These are phyloP conservation scores for Zanthoxylum bungeanum DNA, from an alignment of 345 rosid species.

Conservation along the genomic window DNA sequence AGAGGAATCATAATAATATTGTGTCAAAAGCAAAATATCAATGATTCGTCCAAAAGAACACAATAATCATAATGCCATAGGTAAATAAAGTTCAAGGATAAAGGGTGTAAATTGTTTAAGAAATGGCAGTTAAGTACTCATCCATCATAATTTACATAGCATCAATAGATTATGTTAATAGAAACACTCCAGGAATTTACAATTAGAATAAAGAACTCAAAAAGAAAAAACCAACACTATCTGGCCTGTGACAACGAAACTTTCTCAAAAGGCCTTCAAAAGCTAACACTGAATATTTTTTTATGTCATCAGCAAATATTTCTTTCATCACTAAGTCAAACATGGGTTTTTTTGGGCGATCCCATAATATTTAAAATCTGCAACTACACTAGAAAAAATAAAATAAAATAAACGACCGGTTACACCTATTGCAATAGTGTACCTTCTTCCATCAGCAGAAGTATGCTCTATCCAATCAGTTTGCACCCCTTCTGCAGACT, in stretches of 20 bases:
- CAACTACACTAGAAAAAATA: conserved; percentile 10
- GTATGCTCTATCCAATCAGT: conserved; percentile 88
- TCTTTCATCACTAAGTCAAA: background rate
- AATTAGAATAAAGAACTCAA: background rate
- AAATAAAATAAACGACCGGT: background rate
- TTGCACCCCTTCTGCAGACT: conserved; percentile 36
- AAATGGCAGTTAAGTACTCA: background rate
- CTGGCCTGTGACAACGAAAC: too few species aligned
- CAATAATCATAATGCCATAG: background rate
- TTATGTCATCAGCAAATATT: background rate
- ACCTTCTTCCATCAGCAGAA: conserved; percentile 87
- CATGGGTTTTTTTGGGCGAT: background rate
- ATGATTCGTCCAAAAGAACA: background rate
- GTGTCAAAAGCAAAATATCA: conserved; percentile 2
- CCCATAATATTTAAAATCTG: background rate
- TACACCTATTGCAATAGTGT: conserved; percentile 14
- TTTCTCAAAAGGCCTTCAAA: too few species aligned
- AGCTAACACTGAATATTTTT: background rate
- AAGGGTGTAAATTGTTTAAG: background rate
- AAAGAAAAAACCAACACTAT: too few species aligned
- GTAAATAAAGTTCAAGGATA: background rate
- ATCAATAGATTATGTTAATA: background rate
- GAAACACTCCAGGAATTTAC: background rate
- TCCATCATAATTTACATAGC: background rate
- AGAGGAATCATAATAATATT: background rate